Percentiles rank a stretch among this genome's conserved stretches.
Evolutionary conservation across 768 basidiomycete genomes (phyloP).

Genomic region (Podaxis sp.): DNA sequence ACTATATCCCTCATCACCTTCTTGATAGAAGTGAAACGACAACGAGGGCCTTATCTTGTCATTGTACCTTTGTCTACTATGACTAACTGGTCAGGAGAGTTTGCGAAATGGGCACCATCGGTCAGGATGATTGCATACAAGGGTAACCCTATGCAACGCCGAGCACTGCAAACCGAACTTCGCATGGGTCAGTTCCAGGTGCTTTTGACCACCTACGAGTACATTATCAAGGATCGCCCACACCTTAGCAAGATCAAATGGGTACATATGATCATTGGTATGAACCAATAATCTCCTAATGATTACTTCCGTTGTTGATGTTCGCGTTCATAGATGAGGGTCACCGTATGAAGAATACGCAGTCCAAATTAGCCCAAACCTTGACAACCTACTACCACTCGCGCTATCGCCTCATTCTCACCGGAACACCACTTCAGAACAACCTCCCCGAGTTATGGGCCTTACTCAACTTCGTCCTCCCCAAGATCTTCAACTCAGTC

Average conservation of each 20-base stretch:
- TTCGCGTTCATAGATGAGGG: conserved; percentile 71
- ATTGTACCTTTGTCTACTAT: conserved; percentile 95
- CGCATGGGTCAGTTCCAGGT: conserved; percentile 87
- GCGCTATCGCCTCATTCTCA: conserved; percentile 89
- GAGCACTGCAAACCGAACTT: conserved; percentile 74
- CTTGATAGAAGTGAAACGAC: conserved; percentile 87
- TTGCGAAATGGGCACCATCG: conserved; percentile 93
- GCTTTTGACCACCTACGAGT: conserved; percentile 92
- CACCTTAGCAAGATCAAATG: conserved; percentile 88
- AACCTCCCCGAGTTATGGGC: conserved; percentile 97
- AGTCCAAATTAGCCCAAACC: conserved; percentile 84
- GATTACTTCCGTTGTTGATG: conserved; percentile 8
- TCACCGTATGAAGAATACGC: conserved; percentile 97
- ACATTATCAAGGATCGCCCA: conserved; percentile 97
- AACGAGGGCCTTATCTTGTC: conserved; percentile 93
- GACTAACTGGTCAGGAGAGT: conserved; percentile 97
- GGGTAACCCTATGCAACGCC: conserved; percentile 83
- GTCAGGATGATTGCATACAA: conserved; percentile 86
- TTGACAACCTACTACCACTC: conserved; percentile 92
- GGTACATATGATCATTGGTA: conserved; percentile 97
- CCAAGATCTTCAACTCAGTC: conserved; percentile 97
- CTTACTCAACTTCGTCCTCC: conserved; percentile 90
- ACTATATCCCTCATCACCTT: conserved; percentile 95
- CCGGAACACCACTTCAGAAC: conserved; percentile 95
- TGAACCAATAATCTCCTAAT: conserved; percentile 21